A percentile compares a stretch with the other conserved stretches of the same genome.
Evolutionary conservation across 768 basidiomycete genomes (phyloP).

Genomic region (Lyophyllum atratum): DNA sequence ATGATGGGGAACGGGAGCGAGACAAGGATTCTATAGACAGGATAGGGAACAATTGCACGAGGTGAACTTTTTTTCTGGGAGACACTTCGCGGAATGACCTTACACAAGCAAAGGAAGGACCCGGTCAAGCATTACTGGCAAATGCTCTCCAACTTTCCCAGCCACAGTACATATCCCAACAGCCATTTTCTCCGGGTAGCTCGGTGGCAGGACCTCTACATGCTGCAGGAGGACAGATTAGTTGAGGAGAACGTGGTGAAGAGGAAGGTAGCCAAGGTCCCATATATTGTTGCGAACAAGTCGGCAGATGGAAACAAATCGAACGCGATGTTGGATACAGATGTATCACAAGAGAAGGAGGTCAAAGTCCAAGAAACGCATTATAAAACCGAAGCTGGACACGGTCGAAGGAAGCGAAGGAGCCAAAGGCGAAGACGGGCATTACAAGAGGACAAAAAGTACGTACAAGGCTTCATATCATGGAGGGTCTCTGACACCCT

Average conservation of each 20-base stretch:
- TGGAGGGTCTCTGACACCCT: background rate
- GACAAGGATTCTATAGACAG: no score
- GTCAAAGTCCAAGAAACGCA: background rate
- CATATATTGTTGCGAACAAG: background rate
- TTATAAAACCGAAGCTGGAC: background rate
- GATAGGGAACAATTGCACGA: background rate
- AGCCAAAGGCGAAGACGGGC: background rate
- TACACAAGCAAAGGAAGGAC: background rate
- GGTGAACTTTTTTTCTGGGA: background rate
- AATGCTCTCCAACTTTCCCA: background rate
- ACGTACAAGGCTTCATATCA: background rate
- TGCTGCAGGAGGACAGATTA: background rate
- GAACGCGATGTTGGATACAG: background rate
- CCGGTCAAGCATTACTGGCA: background rate
- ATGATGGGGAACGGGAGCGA: background rate
- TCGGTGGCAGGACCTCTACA: background rate
- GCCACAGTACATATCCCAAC: background rate
- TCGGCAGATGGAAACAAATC: background rate
- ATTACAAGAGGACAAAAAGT: slow-evolving; percentile 1
- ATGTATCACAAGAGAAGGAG: background rate
- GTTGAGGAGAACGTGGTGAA: background rate
- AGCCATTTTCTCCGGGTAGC: background rate
- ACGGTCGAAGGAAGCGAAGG: background rate
- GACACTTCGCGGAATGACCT: background rate
- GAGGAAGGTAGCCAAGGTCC: background rate